Percentiles rank a stretch among this genome's conserved stretches.
These are phyloP conservation scores for Ramalina intermedia DNA, from an alignment of 495 filamentous ascomycete genomes.

Conservation along the genomic window DNA sequence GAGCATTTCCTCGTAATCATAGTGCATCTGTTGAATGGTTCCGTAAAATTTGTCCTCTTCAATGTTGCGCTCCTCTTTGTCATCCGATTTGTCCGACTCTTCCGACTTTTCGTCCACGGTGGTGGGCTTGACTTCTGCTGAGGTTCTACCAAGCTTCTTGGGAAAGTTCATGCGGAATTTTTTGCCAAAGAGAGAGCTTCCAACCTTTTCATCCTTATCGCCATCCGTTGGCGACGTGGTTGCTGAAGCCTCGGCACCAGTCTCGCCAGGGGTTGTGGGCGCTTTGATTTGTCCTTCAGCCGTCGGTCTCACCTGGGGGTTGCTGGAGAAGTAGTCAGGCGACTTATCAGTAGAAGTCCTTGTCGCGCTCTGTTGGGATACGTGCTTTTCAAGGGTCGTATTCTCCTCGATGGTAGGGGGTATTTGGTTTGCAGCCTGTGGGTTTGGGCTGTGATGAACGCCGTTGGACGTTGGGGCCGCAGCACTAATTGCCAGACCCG, in stretches of 20 bases:
- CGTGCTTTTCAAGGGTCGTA: slow-evolving; percentile 24
- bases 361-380: slow-evolving; percentile 28
- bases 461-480: slow-evolving; percentile 49
- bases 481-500: slow-evolving; percentile 61
- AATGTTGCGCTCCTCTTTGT: slow-evolving; percentile 27
- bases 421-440: slow-evolving; percentile 17
- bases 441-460: slow-evolving; percentile 5
- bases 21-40: slow-evolving; percentile 59
- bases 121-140: slow-evolving; percentile 61
- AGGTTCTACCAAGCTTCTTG: slow-evolving; percentile 70
- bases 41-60: slow-evolving; percentile 59
- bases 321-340: slow-evolving; percentile 52
- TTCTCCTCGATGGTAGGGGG: slow-evolving; percentile 38
- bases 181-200: slow-evolving; percentile 60
- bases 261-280: slow-evolving; percentile 34
- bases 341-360: slow-evolving; percentile 33
- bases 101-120: slow-evolving; percentile 70
- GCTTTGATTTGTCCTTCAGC: slow-evolving; percentile 22
- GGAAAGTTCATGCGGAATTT: slow-evolving; percentile 79
- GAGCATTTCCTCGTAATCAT: slow-evolving; percentile 62
- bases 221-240: slow-evolving; percentile 48
- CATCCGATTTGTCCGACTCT: slow-evolving; percentile 52
- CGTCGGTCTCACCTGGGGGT: slow-evolving; percentile 16
- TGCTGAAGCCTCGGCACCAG: slow-evolving; percentile 21
- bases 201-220: slow-evolving; percentile 60